phyloP scores from a whole-genome alignment of 2,329 filamentous ascomycete species.

The Xylogone sp. region DNA sequence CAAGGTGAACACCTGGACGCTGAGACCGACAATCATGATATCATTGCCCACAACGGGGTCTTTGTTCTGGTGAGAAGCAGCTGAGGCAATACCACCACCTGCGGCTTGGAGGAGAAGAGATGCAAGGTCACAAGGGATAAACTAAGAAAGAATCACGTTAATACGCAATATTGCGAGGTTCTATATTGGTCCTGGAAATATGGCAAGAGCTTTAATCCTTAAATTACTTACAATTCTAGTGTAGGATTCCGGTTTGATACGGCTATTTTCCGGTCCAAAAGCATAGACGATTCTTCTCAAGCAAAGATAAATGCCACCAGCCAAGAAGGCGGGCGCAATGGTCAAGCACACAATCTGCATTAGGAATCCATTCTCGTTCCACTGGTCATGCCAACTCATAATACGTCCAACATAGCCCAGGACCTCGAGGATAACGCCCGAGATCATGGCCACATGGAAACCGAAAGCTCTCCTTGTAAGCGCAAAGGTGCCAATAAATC shows the following conservation, averaged over 20 bases:
- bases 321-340: constrained; percentile 61
- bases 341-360: constrained; percentile 61
- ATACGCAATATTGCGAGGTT: constrained; percentile 12
- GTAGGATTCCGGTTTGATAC: constrained; percentile 42
- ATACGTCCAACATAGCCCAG: constrained; percentile 58
- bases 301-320: constrained; percentile 61
- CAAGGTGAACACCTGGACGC: constrained; percentile 57
- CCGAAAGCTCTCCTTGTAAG: constrained; percentile 42
- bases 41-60: constrained; percentile 44
- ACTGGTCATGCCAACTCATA: constrained; percentile 50
- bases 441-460: constrained; percentile 49
- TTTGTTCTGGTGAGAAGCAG: constrained; percentile 36
- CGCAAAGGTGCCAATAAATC: constrained; percentile 36
- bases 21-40: constrained; percentile 62
- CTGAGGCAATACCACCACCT: constrained; percentile 56
- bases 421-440: constrained; percentile 52
- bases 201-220: constrained; percentile 8
- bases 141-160: constrained; percentile 30
- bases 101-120: constrained; percentile 57
- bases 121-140: constrained; percentile 60
- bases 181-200: neutral
- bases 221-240: constrained; percentile 41
- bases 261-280: constrained; percentile 45
- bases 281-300: constrained; percentile 46
- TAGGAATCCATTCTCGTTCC: constrained; percentile 41